Base-by-base conservation (phyloP, 768 basidiomycete species). In the Strobilomyces dryophilus region DNA sequence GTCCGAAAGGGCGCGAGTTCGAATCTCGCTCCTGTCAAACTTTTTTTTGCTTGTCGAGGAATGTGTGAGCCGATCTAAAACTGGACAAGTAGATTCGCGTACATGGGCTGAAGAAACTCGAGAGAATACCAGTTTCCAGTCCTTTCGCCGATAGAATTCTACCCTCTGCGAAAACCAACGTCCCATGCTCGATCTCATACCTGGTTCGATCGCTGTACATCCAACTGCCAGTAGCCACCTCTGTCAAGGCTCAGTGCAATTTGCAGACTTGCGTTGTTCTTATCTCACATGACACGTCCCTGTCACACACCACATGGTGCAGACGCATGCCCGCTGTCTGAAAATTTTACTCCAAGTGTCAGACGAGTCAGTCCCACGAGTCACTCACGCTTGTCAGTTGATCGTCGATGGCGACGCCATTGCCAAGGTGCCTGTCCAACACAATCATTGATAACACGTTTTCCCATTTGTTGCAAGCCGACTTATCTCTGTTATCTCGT, bases 21-120 rank as follows among this genome's bases (percentile, higher is more conserved):
- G 67, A 69, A 69, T 69, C 67, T 69, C 69, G 62, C 58, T 69
- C 65, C 65, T 69, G 67, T 69, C 67, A 71, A 36, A 44, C 11
- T 0, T 1, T 56, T 68, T 66, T n/a, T n/a, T n/a, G n/a, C n/a
- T n/a, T n/a, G n/a, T n/a, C n/a, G n/a, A n/a, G n/a, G n/a, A n/a
- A n/a, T n/a, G n/a, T n/a, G n/a, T n/a, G n/a, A n/a, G n/a, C n/a
- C n/a, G n/a, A n/a, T n/a, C n/a, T n/a, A n/a, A n/a, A n/a, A n/a
- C n/a, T n/a, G n/a, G n/a, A n/a, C n/a, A n/a, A n/a, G n/a, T n/a
- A n/a, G n/a, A n/a, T n/a, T n/a, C n/a, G n/a, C n/a, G n/a, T n/a
- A n/a, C n/a, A n/a, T n/a, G n/a, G n/a, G n/a, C n/a, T n/a, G n/a
- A n/a, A n/a, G n/a, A n/a, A n/a, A n/a, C n/a, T n/a, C n/a, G n/a